phyloP scores from a whole-genome alignment of 129 eudicot genomes.

The Gnaphalium uliginosum region DNA sequence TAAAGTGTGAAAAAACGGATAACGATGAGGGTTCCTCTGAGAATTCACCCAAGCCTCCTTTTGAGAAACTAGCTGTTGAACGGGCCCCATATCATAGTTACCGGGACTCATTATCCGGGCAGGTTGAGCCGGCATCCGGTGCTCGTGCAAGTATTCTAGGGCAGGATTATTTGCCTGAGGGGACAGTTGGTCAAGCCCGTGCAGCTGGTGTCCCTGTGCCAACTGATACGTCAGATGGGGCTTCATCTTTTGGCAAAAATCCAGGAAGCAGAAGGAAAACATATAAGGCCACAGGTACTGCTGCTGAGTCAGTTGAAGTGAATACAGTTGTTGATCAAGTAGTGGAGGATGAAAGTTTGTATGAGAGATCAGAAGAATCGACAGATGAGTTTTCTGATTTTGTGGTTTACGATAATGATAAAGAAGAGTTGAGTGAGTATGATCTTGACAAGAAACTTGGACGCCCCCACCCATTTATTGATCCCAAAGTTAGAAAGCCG shows the following conservation, averaged over 20 bases:
- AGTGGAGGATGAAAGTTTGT: slow-evolving; percentile 42
- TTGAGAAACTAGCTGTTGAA: slow-evolving; percentile 72
- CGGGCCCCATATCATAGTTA: slow-evolving; percentile 80
- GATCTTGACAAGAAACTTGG: slow-evolving; percentile 84
- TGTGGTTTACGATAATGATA: slow-evolving; percentile 70
- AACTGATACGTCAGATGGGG: slow-evolving; percentile 54
- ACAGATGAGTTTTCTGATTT: slow-evolving; percentile 61
- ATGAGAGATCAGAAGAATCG: slow-evolving; percentile 58
- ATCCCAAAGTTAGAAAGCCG: slow-evolving; percentile 69
- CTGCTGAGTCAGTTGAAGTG: slow-evolving; percentile 50
- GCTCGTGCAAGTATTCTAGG: slow-evolving; percentile 94
- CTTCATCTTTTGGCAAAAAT: slow-evolving; percentile 75
- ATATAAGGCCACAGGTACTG: slow-evolving; percentile 47
- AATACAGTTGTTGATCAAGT: slow-evolving; percentile 39
- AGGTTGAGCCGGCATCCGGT: slow-evolving; percentile 95
- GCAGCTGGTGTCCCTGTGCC: slow-evolving; percentile 95
- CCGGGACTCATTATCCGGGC: slow-evolving; percentile 89
- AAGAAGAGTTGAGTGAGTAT: slow-evolving; percentile 65
- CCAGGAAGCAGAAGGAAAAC: slow-evolving; percentile 92
- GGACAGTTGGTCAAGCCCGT: slow-evolving; percentile 86
- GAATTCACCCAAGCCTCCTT: slow-evolving; percentile 40
- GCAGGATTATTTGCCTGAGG: slow-evolving; percentile 91
- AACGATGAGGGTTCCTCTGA: slow-evolving; percentile 42
- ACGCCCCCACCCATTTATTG: slow-evolving; percentile 83
- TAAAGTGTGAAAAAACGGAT: slow-evolving; percentile 70